Percentiles rank a stretch among this genome's conserved stretches.
Conservation (phyloP, 1,139 yeast species). For the Kurtzmaniella natalensis region DNA sequence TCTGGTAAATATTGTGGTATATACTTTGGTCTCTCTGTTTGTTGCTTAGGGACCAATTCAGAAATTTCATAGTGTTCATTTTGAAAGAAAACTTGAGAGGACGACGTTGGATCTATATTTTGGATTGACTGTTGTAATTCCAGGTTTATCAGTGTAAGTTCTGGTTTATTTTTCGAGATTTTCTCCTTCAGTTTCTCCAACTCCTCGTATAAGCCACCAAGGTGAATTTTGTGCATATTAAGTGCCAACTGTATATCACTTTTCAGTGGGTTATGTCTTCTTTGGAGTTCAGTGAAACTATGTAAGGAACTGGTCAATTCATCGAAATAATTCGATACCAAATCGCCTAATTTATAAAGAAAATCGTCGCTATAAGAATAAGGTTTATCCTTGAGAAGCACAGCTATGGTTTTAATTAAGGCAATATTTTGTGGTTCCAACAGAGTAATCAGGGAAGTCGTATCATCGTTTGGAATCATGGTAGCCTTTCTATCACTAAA, state of each 20-base stretch:
- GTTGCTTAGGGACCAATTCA: slow-evolving; percentile 51
- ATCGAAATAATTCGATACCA: slow-evolving; percentile 50
- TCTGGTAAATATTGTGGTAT: slow-evolving; percentile 78
- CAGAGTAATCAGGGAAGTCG: no score
- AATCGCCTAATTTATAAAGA: slow-evolving; percentile 40
- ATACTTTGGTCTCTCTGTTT: slow-evolving; percentile 42
- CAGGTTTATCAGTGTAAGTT: slow-evolving; percentile 2
- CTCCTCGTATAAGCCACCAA: slow-evolving; percentile 45
- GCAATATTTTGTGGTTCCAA: not conserved
- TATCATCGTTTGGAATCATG: no score
- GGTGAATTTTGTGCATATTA: slow-evolving; percentile 39
- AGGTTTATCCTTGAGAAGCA: slow-evolving; percentile 33
- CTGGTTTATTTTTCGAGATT: slow-evolving; percentile 5
- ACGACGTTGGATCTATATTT: slow-evolving; percentile 19
- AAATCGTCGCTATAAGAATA: slow-evolving; percentile 39
- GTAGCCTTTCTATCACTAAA: no score
- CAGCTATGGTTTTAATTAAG: slow-evolving; percentile 28
- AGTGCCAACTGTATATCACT: slow-evolving; percentile 54
- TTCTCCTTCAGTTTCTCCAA: slow-evolving; percentile 17
- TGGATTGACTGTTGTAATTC: slow-evolving; percentile 5
- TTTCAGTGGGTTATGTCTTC: slow-evolving; percentile 57
- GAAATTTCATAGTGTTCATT: slow-evolving; percentile 49
- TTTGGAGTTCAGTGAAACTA: slow-evolving; percentile 59
- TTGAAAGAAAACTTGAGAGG: slow-evolving; percentile 36
- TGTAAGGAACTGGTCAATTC: slow-evolving; percentile 45